Percentiles rank a stretch among this genome's conserved stretches.
Conservation (phyloP, 306 rosid genomes). For the Luffa acutangula region DNA sequence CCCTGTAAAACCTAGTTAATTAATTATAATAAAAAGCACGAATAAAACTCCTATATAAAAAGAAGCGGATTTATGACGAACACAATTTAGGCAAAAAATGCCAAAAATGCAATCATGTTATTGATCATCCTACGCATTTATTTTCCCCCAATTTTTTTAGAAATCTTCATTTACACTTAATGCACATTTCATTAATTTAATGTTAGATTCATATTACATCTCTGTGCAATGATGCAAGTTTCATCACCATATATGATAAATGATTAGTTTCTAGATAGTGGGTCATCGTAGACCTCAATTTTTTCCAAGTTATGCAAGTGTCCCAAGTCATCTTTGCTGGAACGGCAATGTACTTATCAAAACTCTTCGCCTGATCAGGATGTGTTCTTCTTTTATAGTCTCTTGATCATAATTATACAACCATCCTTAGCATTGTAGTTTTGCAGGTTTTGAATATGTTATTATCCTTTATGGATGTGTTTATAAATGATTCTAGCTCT, state of each 20-base stretch:
- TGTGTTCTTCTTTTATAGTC: conserved; percentile 4
- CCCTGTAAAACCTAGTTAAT: neutral
- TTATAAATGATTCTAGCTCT: conserved; percentile 21
- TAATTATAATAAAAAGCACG: neutral
- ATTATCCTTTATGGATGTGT: conserved; percentile 16
- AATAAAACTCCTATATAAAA: neutral
- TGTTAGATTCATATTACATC: neutral
- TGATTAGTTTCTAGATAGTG: neutral
- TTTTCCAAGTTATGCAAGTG: neutral
- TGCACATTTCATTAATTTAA: neutral
- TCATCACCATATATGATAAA: neutral
- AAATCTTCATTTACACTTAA: neutral
- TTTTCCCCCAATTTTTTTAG: neutral
- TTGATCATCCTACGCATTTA: neutral
- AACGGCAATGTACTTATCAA: neutral
- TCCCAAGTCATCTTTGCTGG: neutral
- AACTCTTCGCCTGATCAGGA: neutral
- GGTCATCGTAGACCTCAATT: neutral
- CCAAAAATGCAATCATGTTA: neutral
- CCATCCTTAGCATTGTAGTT: conserved; percentile 29
- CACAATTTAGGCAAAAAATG: too few species aligned
- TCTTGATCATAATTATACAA: conserved; percentile 6
- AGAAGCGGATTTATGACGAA: neutral
- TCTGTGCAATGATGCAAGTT: neutral
- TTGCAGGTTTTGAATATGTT: conserved; percentile 37